phyloP scores from a whole-genome alignment of 1,139 yeast species.

The Chernovozyma aurita region DNA sequence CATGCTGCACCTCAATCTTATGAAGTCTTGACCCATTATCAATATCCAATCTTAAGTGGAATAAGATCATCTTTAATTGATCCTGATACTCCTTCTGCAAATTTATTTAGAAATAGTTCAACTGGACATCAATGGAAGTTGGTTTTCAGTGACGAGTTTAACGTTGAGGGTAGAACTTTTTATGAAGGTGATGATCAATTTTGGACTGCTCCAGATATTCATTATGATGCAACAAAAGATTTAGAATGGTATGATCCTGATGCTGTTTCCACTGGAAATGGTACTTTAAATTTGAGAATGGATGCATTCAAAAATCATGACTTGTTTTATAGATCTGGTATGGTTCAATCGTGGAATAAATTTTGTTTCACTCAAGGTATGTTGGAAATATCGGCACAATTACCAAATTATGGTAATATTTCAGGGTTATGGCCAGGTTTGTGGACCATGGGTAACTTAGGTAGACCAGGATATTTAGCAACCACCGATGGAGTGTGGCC shows the following conservation, averaged over 20 bases:
- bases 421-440: conserved; percentile 31
- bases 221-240: conserved; percentile 28
- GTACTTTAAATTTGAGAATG: conserved; percentile 21
- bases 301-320: conserved; percentile 27
- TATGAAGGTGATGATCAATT: conserved; percentile 31
- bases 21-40: conserved; percentile 21
- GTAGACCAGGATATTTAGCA: conserved; percentile 28
- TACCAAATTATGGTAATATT: conserved; percentile 25
- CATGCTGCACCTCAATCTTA: conserved; percentile 15
- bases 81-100: conserved; percentile 23
- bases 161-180: conserved; percentile 27
- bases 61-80: conserved; percentile 23
- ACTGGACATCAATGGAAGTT: conserved; percentile 22
- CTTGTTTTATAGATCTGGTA: conserved; percentile 26
- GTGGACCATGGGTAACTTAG: conserved; percentile 32
- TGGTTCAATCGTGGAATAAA: conserved; percentile 31
- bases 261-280: conserved; percentile 24
- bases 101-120: conserved; percentile 12
- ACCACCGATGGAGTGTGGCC: conserved; percentile 34
- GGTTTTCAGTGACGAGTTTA: conserved; percentile 27
- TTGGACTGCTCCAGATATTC: conserved; percentile 23
- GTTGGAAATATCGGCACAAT: conserved; percentile 21
- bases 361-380: conserved; percentile 26
- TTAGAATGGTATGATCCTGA: conserved; percentile 33
- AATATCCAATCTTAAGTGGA: conserved; percentile 20